Base-by-base conservation (phyloP, 805 yeast genomes). In the Ogataea parapolymorpha region DNA sequence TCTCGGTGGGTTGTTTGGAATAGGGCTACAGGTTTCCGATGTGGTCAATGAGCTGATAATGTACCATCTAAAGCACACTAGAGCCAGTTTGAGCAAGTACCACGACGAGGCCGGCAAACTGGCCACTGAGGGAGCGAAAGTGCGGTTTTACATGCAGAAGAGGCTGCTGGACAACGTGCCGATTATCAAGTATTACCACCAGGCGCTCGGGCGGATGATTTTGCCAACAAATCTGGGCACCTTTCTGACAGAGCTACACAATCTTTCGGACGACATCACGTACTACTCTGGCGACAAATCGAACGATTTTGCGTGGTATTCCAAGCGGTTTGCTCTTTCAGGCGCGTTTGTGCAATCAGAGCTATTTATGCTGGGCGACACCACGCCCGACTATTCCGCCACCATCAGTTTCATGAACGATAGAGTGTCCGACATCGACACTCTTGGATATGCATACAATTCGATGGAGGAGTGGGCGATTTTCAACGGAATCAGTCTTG, bases 241-340 rank as follows among this genome's bases (percentile, higher is more conserved):
- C 22, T 77, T 93, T 0, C 53, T 85, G 36, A 75, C 74, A 26
- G 95, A 87, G 55, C 72, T 93, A 42, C 84, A 80, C 51, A 73
- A 77, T 38, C 70, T 90, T 41, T 73, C 88, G 10, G 98, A 91
- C 64, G 98, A 93, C 58, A 71, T 91, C 44, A 76, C 86, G 32
- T 88, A 65, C 61, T 79, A 77, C 51, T 80, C 95, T 0, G 93
- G 90, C 9, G 97, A 90, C 58, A 56, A 62, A 39, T 75, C 93
- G 15, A 80, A 80, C 49, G 96, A 88, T 61, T 81, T 85, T 59
- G 83, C 87, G 3, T 91, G 99, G 99, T 91, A 91, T 62, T 70
- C 95, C n/a, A 85, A 89, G 57, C 71, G 99, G 49, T 66, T 83
- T 12, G 74, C 85, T 7, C 58, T 91, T 12, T 74, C 85, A 17